These are phyloP conservation scores for Fonsecaea erecta DNA, from an alignment of 2,329 filamentous ascomycete species.

Conservation along the genomic window DNA sequence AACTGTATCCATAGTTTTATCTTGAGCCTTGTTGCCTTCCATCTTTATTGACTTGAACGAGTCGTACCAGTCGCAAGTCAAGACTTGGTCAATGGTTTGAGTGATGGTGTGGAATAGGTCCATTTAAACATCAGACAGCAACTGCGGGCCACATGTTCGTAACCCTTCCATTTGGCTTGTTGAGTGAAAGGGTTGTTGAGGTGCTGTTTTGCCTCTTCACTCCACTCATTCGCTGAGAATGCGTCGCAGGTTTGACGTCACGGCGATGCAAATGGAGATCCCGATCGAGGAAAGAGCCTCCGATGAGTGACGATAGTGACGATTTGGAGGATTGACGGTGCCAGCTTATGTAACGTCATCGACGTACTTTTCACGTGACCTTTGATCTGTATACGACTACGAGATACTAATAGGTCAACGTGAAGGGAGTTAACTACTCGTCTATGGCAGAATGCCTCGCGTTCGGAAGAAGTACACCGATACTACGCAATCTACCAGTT, in stretches of 20 bases:
- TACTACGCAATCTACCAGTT: no score
- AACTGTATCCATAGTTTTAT: constrained; percentile 62
- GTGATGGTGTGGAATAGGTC: constrained; percentile 36
- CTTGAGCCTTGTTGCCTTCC: constrained; percentile 14
- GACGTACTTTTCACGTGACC: not conserved
- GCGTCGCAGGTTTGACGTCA: not conserved
- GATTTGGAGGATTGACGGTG: not conserved
- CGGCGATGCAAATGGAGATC: not conserved
- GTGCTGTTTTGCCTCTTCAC: not conserved
- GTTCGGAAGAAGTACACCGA: no score
- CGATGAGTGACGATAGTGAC: not conserved
- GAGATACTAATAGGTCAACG: no score
- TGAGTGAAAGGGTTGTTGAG: constrained; percentile 11
- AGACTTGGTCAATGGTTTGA: constrained; percentile 34
- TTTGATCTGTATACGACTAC: no score
- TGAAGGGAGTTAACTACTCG: no score
- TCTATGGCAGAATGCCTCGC: no score
- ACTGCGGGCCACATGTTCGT: not conserved
- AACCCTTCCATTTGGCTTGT: constrained; percentile 9
- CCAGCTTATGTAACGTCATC: not conserved
- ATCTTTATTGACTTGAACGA: constrained; percentile 31
- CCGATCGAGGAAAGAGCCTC: not conserved
- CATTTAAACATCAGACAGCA: constrained; percentile 26
- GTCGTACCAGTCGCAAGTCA: constrained; percentile 37
- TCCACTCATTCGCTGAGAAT: not conserved